Evolutionary conservation across 2,329 filamentous ascomycete genomes (phyloP).

Genomic region (Nemania sp.): DNA sequence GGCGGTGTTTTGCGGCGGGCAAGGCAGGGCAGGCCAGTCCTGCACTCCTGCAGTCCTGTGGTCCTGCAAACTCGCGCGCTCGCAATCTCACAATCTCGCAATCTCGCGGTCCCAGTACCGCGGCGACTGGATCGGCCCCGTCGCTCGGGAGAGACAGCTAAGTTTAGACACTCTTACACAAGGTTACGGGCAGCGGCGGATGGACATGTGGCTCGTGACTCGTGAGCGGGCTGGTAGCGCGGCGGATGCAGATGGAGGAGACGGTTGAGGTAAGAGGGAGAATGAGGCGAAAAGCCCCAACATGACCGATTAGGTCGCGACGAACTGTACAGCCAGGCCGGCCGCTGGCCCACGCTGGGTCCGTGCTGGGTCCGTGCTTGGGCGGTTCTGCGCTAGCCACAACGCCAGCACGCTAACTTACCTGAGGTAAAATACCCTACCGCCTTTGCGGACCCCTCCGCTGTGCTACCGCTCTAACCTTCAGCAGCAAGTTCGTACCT

Average conservation of each 20-base stretch:
- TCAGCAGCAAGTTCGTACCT: too few species aligned
- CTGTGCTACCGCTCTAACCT: too few species aligned
- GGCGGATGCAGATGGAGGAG: conserved; percentile 11
- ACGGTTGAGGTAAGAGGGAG: conserved; percentile 18
- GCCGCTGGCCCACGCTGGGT: conserved; percentile 1
- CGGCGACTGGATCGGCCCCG: too few species aligned
- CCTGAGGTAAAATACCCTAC: too few species aligned
- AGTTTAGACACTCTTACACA: neutral
- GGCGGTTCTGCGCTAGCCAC: too few species aligned
- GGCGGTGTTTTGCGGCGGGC: neutral
- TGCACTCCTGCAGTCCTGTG: too few species aligned
- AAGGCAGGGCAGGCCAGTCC: conserved; percentile 5
- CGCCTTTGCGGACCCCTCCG: too few species aligned
- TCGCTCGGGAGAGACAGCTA: neutral
- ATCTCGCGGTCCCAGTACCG: too few species aligned
- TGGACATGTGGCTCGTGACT: conserved; percentile 22
- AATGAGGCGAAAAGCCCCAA: conserved; percentile 25
- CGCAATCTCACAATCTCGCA: too few species aligned
- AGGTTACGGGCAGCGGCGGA: conserved; percentile 15
- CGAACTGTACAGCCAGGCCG: conserved; percentile 2
- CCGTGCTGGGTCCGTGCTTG: conserved; percentile 7
- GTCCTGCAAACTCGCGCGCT: too few species aligned
- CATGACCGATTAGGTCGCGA: conserved; percentile 24
- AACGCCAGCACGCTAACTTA: too few species aligned
- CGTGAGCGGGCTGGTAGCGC: conserved; percentile 20